phyloP scores from a whole-genome alignment of 2,329 filamentous ascomycete genomes.

The Bertia moriformis region DNA sequence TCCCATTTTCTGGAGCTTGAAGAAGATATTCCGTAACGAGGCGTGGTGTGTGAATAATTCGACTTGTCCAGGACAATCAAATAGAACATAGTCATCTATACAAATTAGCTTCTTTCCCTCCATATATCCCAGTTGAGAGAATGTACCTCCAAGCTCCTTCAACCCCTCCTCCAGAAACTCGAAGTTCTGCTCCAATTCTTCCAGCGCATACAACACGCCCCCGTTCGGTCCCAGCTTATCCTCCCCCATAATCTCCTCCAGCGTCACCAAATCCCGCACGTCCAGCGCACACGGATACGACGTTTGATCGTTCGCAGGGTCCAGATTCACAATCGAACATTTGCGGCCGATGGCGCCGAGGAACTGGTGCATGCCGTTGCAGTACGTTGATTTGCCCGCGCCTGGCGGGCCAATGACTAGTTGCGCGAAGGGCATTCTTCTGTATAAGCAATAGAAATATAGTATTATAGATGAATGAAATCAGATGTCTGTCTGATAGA shows the following conservation, averaged over 20 bases:
- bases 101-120: background rate
- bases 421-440: conserved; percentile 50
- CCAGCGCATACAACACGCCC: conserved; percentile 79
- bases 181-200: conserved; percentile 86
- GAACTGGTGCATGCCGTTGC: conserved; percentile 98
- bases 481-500: background rate
- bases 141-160: conserved; percentile 49
- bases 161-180: conserved; percentile 80
- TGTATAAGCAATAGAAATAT: background rate
- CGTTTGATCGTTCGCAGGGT: conserved; percentile 88
- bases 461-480: too few species aligned
- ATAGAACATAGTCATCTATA: conserved; percentile 69
- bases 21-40: conserved; percentile 82
- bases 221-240: conserved; percentile 87
- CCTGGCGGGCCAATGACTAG: conserved; percentile 89
- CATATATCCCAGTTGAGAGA: background rate
- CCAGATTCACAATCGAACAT: conserved; percentile 88
- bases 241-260: conserved; percentile 90
- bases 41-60: conserved; percentile 94
- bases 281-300: conserved; percentile 82
- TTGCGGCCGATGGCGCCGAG: conserved; percentile 88
- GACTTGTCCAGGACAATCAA: conserved; percentile 93
- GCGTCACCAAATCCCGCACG: conserved; percentile 72
- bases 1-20: conserved; percentile 74
- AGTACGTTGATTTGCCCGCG: conserved; percentile 92